Evolutionary conservation across 345 rosid species (phyloP).

Genomic region (Populus deltoides): DNA sequence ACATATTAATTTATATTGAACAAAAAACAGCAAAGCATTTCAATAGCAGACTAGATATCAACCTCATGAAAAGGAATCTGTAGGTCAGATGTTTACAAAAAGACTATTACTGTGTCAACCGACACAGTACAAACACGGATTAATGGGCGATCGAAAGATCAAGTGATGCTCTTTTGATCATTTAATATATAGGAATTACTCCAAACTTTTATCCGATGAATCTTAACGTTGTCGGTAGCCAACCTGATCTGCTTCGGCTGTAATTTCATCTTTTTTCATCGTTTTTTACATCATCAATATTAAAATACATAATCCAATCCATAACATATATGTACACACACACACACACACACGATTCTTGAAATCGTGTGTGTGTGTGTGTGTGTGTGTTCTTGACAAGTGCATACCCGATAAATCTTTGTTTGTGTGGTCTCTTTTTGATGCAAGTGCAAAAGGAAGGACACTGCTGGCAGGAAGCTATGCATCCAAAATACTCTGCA

Average conservation of each 20-base stretch:
- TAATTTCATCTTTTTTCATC: no score
- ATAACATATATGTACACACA: no score
- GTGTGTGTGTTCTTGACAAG: neutral
- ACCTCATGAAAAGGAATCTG: neutral
- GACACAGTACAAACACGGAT: neutral
- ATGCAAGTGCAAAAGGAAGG: neutral
- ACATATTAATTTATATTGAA: neutral
- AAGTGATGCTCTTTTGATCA: neutral
- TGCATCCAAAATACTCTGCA: neutral
- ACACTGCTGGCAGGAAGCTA: neutral
- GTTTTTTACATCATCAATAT: no score
- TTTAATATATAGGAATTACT: neutral
- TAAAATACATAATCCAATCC: no score
- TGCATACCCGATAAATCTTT: neutral
- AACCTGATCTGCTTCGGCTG: no score
- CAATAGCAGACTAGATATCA: neutral
- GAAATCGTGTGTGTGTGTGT: no score
- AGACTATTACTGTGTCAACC: slow-evolving; percentile 6
- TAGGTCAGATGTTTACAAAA: neutral
- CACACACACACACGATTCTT: no score
- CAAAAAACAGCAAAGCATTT: neutral
- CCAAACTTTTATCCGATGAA: neutral
- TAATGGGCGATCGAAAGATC: neutral
- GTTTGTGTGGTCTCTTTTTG: neutral
- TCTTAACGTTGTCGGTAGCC: neutral